Conservation (phyloP, 805 yeast genomes). For the Monosporozyma solicola region DNA sequence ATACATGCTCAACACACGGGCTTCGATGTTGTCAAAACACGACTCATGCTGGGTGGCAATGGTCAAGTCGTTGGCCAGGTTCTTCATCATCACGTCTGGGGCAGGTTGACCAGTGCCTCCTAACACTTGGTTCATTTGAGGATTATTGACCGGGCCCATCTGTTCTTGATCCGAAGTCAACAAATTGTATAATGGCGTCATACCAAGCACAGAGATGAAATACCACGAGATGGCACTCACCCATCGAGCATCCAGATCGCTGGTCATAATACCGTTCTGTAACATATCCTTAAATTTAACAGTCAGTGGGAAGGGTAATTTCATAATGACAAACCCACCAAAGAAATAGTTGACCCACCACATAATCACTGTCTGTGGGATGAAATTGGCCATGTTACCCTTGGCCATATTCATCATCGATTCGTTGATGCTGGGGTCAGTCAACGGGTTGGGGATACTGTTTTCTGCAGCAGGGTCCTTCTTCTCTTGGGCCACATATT, state of each 20-base stretch:
- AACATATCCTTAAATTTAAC: constrained; percentile 84
- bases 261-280: constrained; percentile 77
- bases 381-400: constrained; percentile 69
- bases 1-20: constrained; percentile 37
- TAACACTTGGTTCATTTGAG: constrained; percentile 1
- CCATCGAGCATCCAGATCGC: constrained; percentile 82
- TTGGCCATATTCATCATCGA: constrained; percentile 69
- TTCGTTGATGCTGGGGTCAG: constrained; percentile 65
- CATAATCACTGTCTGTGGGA: constrained; percentile 92
- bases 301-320: constrained; percentile 87
- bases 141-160: constrained; percentile 15
- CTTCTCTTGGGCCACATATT: constrained; percentile 42
- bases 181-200: constrained; percentile 68
- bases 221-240: constrained; percentile 95
- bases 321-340: constrained; percentile 82
- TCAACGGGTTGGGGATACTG: constrained; percentile 48
- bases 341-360: constrained; percentile 93
- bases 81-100: constrained; percentile 51
- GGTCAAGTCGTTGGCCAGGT: constrained; percentile 67
- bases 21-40: constrained; percentile 52
- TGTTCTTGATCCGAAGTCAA: constrained; percentile 5
- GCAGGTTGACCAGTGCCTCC: constrained; percentile 53
- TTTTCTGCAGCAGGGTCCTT: constrained; percentile 28
- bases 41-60: constrained; percentile 46
- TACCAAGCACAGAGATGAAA: constrained; percentile 77